phyloP scores from a whole-genome alignment of 2,329 filamentous ascomycete genomes.

The Beauveria sp. region DNA sequence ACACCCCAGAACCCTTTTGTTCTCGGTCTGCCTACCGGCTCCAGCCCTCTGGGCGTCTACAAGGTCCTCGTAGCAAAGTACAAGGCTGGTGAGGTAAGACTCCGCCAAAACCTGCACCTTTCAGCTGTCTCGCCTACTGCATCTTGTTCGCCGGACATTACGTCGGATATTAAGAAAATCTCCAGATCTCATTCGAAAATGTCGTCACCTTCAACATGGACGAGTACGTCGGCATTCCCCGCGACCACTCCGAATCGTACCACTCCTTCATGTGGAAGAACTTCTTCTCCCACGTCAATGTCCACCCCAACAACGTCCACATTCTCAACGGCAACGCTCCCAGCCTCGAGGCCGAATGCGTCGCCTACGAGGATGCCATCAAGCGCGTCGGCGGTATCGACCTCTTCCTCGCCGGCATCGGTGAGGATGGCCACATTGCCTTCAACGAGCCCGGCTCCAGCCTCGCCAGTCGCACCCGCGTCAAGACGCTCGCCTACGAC shows the following conservation, averaged over 20 bases:
- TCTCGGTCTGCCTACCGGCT: constrained; percentile 75
- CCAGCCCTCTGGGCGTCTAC: constrained; percentile 72
- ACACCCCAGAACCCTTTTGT: constrained; percentile 69
- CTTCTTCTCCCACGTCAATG: constrained; percentile 81
- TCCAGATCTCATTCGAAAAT: constrained; percentile 73
- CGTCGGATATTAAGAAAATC: neutral
- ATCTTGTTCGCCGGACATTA: neutral
- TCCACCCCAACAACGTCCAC: constrained; percentile 74
- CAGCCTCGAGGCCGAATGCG: constrained; percentile 69
- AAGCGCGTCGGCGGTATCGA: constrained; percentile 69
- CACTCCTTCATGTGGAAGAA: constrained; percentile 92
- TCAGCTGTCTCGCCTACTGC: too few relatives aligned
- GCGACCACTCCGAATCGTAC: constrained; percentile 78
- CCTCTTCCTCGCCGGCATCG: constrained; percentile 77
- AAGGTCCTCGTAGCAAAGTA: constrained; percentile 63
- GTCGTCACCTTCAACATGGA: constrained; percentile 94
- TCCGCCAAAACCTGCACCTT: neutral
- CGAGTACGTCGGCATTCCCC: constrained; percentile 77
- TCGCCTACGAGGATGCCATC: constrained; percentile 73
- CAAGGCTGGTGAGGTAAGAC: constrained; percentile 52
- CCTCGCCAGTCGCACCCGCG: constrained; percentile 67
- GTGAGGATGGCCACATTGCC: constrained; percentile 79
- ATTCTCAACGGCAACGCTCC: constrained; percentile 75
- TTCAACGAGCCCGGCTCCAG: constrained; percentile 87
- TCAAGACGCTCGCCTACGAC: constrained; percentile 82